Base-by-base conservation (phyloP, 2,329 filamentous ascomycete species). In the Ophiognomonia clavigignenti-juglandacearum region DNA sequence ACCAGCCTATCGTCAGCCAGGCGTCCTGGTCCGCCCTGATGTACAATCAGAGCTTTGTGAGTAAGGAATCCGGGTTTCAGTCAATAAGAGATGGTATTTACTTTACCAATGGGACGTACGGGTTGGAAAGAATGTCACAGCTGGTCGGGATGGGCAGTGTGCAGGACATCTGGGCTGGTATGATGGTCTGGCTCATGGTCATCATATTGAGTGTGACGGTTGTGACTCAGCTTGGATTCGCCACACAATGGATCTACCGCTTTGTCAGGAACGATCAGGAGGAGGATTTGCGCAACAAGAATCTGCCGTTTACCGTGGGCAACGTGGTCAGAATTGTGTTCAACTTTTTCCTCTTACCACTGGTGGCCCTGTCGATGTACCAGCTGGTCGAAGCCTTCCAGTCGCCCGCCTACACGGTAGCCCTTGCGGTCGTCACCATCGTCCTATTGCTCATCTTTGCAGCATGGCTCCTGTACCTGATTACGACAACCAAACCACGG, bases 31-130 rank as follows among this genome's bases (percentile, higher is more conserved):
- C 92, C 1, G 70, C 82, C 5, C 78, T 98, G 50, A 86, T 97
- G 75, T 97, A 97, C 72, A 96, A 96, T 62, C 74, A 93, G 55
- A 96, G 86, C 65, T 87, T 96, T 57, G 83, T 95, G 50, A 85
- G 81, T 59, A 71, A 83, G 29, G 79, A 78, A 11, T 70, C 77
- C 24, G 80, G 85, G 6, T 83, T 78, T 53, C 73, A 82, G 53
- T 85, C 80, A 53, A 64, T 95, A 13, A 69, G 83, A 9, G 91
- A 97, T 64, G 91, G 92, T 31, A 78, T 98, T n/a, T 97, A 97
- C 65, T 74, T 82, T 44, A 83, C 84, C 38, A 84, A 89, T 58
- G 84, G 82, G 26, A 82, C 75, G 3, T 91, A 92, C 58, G 93
- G 93, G 23, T 71, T 98, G 40, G 83, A 93, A 52, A 75, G 78